phyloP scores from a whole-genome alignment of 768 basidiomycete species.

The Mycena albidolilacea region DNA sequence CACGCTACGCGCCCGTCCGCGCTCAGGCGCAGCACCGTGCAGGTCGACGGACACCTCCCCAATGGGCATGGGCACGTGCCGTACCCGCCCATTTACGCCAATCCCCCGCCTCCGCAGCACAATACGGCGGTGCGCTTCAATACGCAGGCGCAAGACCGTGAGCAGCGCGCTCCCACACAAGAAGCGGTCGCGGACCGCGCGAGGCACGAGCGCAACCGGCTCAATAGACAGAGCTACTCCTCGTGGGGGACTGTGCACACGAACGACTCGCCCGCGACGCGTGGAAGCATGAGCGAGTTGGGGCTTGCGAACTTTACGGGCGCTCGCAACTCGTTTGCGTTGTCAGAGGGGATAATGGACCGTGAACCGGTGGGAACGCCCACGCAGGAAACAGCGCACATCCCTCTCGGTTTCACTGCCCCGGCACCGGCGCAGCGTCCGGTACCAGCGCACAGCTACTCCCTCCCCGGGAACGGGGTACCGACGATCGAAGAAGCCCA shows the following conservation, averaged over 20 bases:
- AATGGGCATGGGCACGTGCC: slow-evolving; percentile 2
- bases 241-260: slow-evolving; percentile 39
- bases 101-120: slow-evolving; percentile 4
- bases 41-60: slow-evolving; percentile 30
- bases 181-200: slow-evolving; percentile 22
- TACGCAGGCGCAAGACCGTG: slow-evolving; percentile 6
- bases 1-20: slow-evolving; percentile 25
- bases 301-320: slow-evolving; percentile 29
- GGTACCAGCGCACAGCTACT: slow-evolving; percentile 28
- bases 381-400: not conserved
- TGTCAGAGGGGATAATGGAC: slow-evolving; percentile 6
- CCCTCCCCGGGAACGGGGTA: slow-evolving; percentile 16
- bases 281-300: slow-evolving; percentile 31
- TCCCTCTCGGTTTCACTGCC: slow-evolving; percentile 24
- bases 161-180: not conserved
- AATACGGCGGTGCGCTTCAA: slow-evolving; percentile 24
- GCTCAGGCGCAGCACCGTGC: slow-evolving; percentile 34
- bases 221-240: slow-evolving; percentile 35
- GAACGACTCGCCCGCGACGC: slow-evolving; percentile 16
- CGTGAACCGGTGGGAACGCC: slow-evolving; percentile 30
- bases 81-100: slow-evolving; percentile 28
- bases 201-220: slow-evolving; percentile 26
- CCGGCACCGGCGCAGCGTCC: slow-evolving; percentile 1
- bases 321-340: not conserved
- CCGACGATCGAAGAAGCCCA: not conserved